Evolutionary conservation across 495 filamentous ascomycete genomes (phyloP).

Genomic region (Penicillium canariense): DNA sequence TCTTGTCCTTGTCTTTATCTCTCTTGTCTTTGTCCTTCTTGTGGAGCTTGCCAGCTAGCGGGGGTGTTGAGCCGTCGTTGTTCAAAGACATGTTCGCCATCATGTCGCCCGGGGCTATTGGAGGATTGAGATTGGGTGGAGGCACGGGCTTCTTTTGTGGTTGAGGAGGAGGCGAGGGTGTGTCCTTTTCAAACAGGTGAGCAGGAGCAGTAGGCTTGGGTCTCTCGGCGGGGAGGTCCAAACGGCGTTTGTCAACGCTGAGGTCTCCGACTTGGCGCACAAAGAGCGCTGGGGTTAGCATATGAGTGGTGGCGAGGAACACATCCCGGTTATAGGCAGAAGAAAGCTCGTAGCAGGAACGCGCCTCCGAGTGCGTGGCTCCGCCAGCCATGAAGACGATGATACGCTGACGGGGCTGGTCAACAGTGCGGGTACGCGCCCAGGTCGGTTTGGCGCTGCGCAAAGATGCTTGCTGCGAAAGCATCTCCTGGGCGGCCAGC

Average conservation of each 20-base stretch:
- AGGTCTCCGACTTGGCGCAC: constrained; percentile 79
- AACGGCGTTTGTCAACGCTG: constrained; percentile 64
- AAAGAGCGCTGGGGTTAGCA: constrained; percentile 79
- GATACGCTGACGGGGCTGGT: constrained; percentile 84
- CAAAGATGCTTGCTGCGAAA: constrained; percentile 70
- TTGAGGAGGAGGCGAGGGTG: constrained; percentile 42
- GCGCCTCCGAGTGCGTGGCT: constrained; percentile 85
- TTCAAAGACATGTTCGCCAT: constrained; percentile 60
- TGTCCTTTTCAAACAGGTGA: constrained; percentile 80
- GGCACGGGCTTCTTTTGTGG: constrained; percentile 35
- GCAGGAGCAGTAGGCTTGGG: constrained; percentile 78
- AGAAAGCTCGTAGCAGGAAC: constrained; percentile 86
- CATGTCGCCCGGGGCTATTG: constrained; percentile 53
- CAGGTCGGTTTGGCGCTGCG: constrained; percentile 90
- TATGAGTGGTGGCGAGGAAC: constrained; percentile 89
- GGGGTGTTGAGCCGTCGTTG: constrained; percentile 24
- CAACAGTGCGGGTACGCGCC: constrained; percentile 75
- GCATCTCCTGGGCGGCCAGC: constrained; percentile 47
- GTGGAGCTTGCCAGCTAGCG: constrained; percentile 27
- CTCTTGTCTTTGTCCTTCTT: constrained; percentile 51
- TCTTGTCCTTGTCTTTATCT: constrained; percentile 58
- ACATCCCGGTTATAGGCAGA: constrained; percentile 69
- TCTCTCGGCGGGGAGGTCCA: constrained; percentile 78
- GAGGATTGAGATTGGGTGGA: constrained; percentile 27
- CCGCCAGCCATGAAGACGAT: constrained; percentile 96